Percentiles rank a stretch among this genome's conserved stretches.
These are phyloP conservation scores for Alternaria dauci DNA, from an alignment of 2,329 filamentous ascomycete species.

Conservation along the genomic window DNA sequence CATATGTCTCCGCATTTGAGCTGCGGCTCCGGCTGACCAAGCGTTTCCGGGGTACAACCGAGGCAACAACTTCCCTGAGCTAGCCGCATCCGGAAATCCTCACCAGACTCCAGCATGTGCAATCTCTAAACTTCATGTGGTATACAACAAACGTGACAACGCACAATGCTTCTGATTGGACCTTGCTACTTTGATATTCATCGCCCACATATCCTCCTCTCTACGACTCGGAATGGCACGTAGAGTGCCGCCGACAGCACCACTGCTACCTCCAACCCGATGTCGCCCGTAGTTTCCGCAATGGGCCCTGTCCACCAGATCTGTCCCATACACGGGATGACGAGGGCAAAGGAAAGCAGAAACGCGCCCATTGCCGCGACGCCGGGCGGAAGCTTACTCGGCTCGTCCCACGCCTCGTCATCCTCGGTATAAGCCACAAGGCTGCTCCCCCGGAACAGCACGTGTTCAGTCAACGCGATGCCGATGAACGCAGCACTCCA, in stretches of 20 bases:
- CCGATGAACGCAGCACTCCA: slow-evolving; percentile 48
- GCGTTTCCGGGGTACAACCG: slow-evolving; percentile 37
- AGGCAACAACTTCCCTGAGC: slow-evolving; percentile 37
- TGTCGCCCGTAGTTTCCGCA: slow-evolving; percentile 67
- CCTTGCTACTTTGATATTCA: neutral
- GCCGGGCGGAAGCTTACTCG: slow-evolving; percentile 52
- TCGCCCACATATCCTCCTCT: slow-evolving; percentile 38
- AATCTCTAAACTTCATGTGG: slow-evolving; percentile 7
- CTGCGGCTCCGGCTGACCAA: slow-evolving; percentile 35
- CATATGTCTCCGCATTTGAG: slow-evolving; percentile 35
- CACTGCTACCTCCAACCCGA: slow-evolving; percentile 72
- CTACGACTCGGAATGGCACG: slow-evolving; percentile 53
- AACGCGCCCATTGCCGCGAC: slow-evolving; percentile 52
- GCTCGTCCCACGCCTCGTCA: slow-evolving; percentile 52
- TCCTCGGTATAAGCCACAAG: slow-evolving; percentile 49
- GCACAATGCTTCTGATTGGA: neutral
- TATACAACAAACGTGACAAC: neutral
- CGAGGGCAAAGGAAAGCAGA: slow-evolving; percentile 55
- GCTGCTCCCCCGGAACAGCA: slow-evolving; percentile 48
- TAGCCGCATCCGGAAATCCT: slow-evolving; percentile 17
- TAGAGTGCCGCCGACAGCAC: slow-evolving; percentile 57
- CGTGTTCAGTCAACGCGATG: slow-evolving; percentile 48
- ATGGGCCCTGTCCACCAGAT: slow-evolving; percentile 70
- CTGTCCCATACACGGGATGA: slow-evolving; percentile 68
- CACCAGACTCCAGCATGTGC: slow-evolving; percentile 19